These are phyloP conservation scores for Paulinella micropora DNA, from an alignment of 78 protist species.

Conservation along the genomic window DNA sequence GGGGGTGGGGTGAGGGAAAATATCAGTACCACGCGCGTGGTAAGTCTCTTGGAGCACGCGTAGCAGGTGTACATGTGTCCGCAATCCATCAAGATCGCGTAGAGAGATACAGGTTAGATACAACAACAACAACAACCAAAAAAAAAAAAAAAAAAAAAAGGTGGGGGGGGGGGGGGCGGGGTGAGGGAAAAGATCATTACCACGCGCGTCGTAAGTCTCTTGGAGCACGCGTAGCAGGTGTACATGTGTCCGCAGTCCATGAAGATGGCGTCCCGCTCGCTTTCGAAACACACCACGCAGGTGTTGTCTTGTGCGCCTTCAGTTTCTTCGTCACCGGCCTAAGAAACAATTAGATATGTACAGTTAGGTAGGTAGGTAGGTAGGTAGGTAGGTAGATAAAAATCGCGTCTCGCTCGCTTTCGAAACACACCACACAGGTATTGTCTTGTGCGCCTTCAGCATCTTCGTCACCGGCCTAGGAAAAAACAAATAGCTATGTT, in stretches of 20 bases:
- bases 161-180: too few relatives aligned
- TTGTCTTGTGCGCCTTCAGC: neutral
- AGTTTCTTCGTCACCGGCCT: too few relatives aligned
- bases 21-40: too few relatives aligned
- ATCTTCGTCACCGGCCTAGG: too few relatives aligned
- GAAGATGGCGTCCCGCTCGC: neutral
- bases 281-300: neutral
- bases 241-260: slow-evolving; percentile 15
- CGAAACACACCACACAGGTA: neutral
- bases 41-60: neutral
- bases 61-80: slow-evolving; percentile 7
- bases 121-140: too few relatives aligned
- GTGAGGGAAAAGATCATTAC: neutral
- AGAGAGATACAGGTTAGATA: too few relatives aligned
- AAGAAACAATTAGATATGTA: too few relatives aligned
- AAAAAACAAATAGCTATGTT: too few relatives aligned
- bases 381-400: too few relatives aligned
- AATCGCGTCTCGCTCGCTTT: neutral
- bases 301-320: neutral
- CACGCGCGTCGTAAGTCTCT: neutral
- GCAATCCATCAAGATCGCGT: neutral
- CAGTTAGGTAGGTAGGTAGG: too few relatives aligned
- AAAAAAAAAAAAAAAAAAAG: too few relatives aligned
- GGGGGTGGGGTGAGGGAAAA: too few relatives aligned
- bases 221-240: neutral